Percentiles rank a stretch among this genome's conserved stretches.
These are phyloP conservation scores for Amylostereum areolatum DNA, from an alignment of 1,284 basidiomycete species.

Conservation along the genomic window DNA sequence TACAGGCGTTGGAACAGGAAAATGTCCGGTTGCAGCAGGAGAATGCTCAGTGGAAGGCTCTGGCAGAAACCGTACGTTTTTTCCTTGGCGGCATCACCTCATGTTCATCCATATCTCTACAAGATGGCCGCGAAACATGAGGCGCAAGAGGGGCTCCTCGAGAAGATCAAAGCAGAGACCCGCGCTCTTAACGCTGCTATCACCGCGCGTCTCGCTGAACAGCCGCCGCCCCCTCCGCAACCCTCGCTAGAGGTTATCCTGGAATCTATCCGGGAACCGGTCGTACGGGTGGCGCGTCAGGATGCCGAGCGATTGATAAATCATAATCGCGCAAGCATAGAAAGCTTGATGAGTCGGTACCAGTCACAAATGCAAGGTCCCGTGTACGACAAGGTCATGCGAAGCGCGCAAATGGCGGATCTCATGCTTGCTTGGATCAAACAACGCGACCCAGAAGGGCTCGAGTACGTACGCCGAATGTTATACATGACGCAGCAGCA, in stretches of 20 bases:
- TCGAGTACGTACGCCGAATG: slow-evolving; percentile 2
- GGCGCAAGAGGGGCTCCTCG: slow-evolving; percentile 8
- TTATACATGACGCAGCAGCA: not conserved
- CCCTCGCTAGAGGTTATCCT: slow-evolving; percentile 37
- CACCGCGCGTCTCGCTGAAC: slow-evolving; percentile 26
- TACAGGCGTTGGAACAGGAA: slow-evolving; percentile 24
- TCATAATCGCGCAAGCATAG: slow-evolving; percentile 29
- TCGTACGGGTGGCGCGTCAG: slow-evolving; percentile 32
- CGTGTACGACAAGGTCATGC: slow-evolving; percentile 33
- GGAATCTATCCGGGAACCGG: slow-evolving; percentile 30
- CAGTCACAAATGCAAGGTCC: slow-evolving; percentile 30
- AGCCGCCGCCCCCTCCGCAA: slow-evolving; percentile 18
- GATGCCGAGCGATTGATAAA: slow-evolving; percentile 32
- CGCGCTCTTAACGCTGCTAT: slow-evolving; percentile 35
- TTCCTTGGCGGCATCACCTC: not conserved
- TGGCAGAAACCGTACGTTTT: slow-evolving; percentile 22
- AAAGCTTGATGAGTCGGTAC: slow-evolving; percentile 29
- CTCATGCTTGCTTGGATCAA: slow-evolving; percentile 20
- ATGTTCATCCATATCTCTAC: not conserved
- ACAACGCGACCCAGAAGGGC: slow-evolving; percentile 3
- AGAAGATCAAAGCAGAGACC: slow-evolving; percentile 25
- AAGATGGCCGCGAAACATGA: slow-evolving; percentile 25
- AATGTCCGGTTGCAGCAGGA: slow-evolving; percentile 23
- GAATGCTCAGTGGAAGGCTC: slow-evolving; percentile 13
- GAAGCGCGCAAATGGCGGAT: slow-evolving; percentile 23